phyloP scores from a whole-genome alignment of 1,284 basidiomycete genomes.

The Apiotrichum mycotoxinovorans region DNA sequence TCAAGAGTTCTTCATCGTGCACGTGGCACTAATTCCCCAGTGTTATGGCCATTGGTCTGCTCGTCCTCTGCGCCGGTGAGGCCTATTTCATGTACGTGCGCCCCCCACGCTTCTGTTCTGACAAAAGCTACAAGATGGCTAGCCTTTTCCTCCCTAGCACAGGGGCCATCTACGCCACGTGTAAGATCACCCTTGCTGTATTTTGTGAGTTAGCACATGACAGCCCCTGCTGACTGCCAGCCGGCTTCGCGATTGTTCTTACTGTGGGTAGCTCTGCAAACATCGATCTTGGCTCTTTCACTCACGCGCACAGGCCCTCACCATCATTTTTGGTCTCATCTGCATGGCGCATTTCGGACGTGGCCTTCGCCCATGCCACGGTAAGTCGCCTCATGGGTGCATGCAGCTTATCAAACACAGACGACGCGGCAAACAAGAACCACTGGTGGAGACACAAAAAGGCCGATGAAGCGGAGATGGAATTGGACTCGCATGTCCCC shows the following conservation, averaged over 20 bases:
- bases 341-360: conserved; percentile 40
- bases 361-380: conserved; percentile 30
- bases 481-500: neutral
- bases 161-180: conserved; percentile 28
- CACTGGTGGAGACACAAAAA: neutral
- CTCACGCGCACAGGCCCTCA: conserved; percentile 14
- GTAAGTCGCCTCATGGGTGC: neutral
- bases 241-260: conserved; percentile 40
- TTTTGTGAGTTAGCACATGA: conserved; percentile 25
- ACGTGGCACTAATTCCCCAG: conserved; percentile 58
- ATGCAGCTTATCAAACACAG: neutral
- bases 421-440: neutral
- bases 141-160: conserved; percentile 34
- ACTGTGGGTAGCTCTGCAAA: conserved; percentile 17
- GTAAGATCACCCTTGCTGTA: conserved; percentile 38
- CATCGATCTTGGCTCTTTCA: neutral
- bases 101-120: neutral
- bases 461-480: neutral
- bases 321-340: conserved; percentile 30
- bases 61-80: conserved; percentile 71
- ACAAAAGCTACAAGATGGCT: conserved; percentile 39
- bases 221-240: conserved; percentile 12
- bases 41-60: conserved; percentile 76
- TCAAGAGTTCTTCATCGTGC: neutral
- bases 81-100: conserved; percentile 71